Conservation (phyloP, 2,329 filamentous ascomycete species). For the Bipolaris cookei region DNA sequence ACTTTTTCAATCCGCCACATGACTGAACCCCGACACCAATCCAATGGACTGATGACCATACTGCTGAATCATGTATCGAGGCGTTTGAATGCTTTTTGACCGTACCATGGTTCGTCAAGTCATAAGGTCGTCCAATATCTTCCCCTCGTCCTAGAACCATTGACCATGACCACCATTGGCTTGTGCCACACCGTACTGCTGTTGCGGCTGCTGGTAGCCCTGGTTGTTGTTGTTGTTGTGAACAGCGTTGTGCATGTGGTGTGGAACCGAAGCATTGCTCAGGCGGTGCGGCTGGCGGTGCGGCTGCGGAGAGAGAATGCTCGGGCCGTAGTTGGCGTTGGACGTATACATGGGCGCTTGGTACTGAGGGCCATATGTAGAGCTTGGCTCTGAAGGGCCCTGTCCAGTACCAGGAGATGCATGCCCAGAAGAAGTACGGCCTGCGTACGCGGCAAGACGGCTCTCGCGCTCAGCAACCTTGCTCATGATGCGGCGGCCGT, state of each 20-base stretch:
- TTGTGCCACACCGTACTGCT: slow-evolving; percentile 42
- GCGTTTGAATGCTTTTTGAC: slow-evolving; percentile 21
- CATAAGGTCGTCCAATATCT: slow-evolving; percentile 53
- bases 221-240: slow-evolving; percentile 36
- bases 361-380: slow-evolving; percentile 28
- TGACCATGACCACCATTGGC: slow-evolving; percentile 10
- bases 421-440: slow-evolving; percentile 31
- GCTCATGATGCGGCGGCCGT: slow-evolving; percentile 89
- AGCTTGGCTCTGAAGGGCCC: slow-evolving; percentile 29
- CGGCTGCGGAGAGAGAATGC: slow-evolving; percentile 45
- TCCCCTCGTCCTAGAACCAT: slow-evolving; percentile 18
- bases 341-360: slow-evolving; percentile 47
- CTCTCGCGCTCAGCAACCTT: slow-evolving; percentile 73
- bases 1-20: slow-evolving; percentile 18
- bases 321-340: slow-evolving; percentile 43
- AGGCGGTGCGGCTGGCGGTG: slow-evolving; percentile 46
- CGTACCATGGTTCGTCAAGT: slow-evolving; percentile 58
- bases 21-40: slow-evolving; percentile 26
- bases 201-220: slow-evolving; percentile 51
- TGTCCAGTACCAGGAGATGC: slow-evolving; percentile 41
- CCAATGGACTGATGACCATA: slow-evolving; percentile 30
- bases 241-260: slow-evolving; percentile 47
- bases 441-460: slow-evolving; percentile 42
- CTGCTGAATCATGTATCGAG: slow-evolving; percentile 30
- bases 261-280: slow-evolving; percentile 47